Percentiles rank a stretch among this genome's conserved stretches.
These are phyloP conservation scores for Collybia sp. DNA, from an alignment of 768 basidiomycete species.

Conservation along the genomic window DNA sequence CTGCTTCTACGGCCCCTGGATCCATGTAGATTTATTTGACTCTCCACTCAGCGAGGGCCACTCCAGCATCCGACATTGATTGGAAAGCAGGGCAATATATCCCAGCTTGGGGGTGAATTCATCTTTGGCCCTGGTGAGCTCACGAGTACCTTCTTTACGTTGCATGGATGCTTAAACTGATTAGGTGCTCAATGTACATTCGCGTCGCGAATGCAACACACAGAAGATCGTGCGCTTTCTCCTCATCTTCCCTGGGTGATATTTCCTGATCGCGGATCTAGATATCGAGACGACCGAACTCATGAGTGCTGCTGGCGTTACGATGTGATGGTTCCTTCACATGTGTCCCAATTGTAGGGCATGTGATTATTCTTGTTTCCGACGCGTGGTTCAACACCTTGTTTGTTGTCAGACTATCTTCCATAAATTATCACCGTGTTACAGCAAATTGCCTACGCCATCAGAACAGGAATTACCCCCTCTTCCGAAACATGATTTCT, in stretches of 20 bases:
- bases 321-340: too few species aligned
- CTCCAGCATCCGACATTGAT: constrained; percentile 37
- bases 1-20: background rate
- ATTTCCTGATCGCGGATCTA: constrained; percentile 9
- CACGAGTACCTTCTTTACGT: too few species aligned
- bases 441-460: too few species aligned
- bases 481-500: background rate
- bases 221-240: constrained; percentile 51
- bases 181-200: constrained; percentile 43
- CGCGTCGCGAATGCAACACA: constrained; percentile 55
- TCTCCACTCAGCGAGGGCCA: too few species aligned
- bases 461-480: too few species aligned
- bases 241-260: background rate
- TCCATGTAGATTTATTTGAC: too few species aligned
- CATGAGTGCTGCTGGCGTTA: constrained; percentile 37
- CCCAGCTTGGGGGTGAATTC: constrained; percentile 62
- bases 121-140: constrained; percentile 49
- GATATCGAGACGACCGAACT: constrained; percentile 47
- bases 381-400: too few species aligned
- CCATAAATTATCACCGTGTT: too few species aligned
- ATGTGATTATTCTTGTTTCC: too few species aligned
- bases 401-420: too few species aligned
- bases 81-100: constrained; percentile 61
- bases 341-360: too few species aligned
- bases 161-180: background rate